phyloP scores from a whole-genome alignment of 2,329 filamentous ascomycete species.

The Fusarium mexicanum region DNA sequence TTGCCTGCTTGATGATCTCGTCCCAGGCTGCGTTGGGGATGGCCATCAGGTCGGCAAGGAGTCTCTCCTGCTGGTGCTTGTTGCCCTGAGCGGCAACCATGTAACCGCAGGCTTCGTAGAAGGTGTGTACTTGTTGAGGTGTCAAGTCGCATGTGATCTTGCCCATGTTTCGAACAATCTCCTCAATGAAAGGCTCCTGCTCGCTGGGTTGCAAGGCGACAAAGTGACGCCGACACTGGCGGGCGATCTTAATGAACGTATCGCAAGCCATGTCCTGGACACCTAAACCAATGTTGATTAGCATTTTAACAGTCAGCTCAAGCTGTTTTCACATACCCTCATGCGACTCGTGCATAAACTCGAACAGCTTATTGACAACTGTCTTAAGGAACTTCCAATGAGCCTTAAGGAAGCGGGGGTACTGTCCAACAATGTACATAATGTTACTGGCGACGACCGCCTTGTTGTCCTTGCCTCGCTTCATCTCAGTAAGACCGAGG shows the following conservation, averaged over 20 bases:
- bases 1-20: conserved; percentile 89
- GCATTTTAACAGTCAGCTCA: background rate
- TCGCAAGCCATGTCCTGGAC: conserved; percentile 99
- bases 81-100: conserved; percentile 99
- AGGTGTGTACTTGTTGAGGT: conserved; percentile 97
- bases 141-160: conserved; percentile 96
- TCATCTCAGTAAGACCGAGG: conserved; percentile 97
- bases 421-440: conserved; percentile 99
- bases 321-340: conserved; percentile 70
- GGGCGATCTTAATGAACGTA: conserved; percentile 99
- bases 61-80: conserved; percentile 89
- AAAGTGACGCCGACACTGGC: conserved; percentile 97
- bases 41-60: conserved; percentile 92
- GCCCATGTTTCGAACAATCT: conserved; percentile 94
- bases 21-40: conserved; percentile 96
- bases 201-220: conserved; percentile 95
- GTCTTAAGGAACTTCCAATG: conserved; percentile 99
- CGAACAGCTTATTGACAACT: conserved; percentile 98
- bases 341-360: conserved; percentile 99
- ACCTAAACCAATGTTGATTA: conserved; percentile 59
- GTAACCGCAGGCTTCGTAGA: conserved; percentile 98
- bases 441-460: conserved; percentile 99
- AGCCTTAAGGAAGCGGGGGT: conserved; percentile 96
- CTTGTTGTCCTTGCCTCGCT: conserved; percentile 99
- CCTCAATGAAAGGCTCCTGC: conserved; percentile 95